Percentiles rank a stretch among this genome's conserved stretches.
Evolutionary conservation across 23 red algal genomes (phyloP).

Genomic region (Pyropia haitanensis): DNA sequence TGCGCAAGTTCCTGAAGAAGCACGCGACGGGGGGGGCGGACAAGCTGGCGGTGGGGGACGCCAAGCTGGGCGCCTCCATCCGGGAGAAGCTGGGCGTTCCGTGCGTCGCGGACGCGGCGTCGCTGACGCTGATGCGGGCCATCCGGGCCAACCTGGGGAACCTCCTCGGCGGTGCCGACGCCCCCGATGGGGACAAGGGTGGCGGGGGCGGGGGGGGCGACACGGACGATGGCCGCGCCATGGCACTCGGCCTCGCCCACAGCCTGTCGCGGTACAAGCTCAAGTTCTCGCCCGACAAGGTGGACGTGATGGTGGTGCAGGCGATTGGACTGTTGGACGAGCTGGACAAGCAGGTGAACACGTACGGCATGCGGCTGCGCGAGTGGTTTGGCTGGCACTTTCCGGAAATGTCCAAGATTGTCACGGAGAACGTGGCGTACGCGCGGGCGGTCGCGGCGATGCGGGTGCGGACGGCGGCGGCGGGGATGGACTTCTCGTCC

Average conservation of each 20-base stretch:
- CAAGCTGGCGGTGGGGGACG: slow-evolving; percentile 61
- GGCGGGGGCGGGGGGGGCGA: slow-evolving; percentile 13
- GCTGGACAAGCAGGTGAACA: slow-evolving; percentile 99
- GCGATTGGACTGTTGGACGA: slow-evolving; percentile 89
- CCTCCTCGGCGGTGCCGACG: slow-evolving; percentile 34
- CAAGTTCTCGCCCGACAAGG: slow-evolving; percentile 90
- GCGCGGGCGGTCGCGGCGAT: slow-evolving; percentile 63
- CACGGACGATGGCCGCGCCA: slow-evolving; percentile 29
- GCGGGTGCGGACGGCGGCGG: slow-evolving; percentile 39
- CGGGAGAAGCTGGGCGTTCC: slow-evolving; percentile 74
- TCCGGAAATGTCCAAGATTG: slow-evolving; percentile 87
- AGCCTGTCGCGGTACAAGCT: slow-evolving; percentile 88
- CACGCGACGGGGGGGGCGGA: slow-evolving; percentile 30
- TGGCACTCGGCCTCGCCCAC: slow-evolving; percentile 87
- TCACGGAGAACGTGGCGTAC: slow-evolving; percentile 87
- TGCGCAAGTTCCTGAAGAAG: slow-evolving; percentile 87
- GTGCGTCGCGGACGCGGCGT: slow-evolving; percentile 60
- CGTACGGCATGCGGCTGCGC: slow-evolving; percentile 88
- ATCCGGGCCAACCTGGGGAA: slow-evolving; percentile 60
- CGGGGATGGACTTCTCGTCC: slow-evolving; percentile 43
- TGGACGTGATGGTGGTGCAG: slow-evolving; percentile 92
- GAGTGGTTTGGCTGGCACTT: slow-evolving; percentile 99
- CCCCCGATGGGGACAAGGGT: background rate
- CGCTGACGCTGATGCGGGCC: slow-evolving; percentile 55
- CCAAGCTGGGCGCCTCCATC: slow-evolving; percentile 84